Evolutionary conservation across 371 early-diverging fungal genomes (phyloP).

Genomic region (Circinella minor): DNA sequence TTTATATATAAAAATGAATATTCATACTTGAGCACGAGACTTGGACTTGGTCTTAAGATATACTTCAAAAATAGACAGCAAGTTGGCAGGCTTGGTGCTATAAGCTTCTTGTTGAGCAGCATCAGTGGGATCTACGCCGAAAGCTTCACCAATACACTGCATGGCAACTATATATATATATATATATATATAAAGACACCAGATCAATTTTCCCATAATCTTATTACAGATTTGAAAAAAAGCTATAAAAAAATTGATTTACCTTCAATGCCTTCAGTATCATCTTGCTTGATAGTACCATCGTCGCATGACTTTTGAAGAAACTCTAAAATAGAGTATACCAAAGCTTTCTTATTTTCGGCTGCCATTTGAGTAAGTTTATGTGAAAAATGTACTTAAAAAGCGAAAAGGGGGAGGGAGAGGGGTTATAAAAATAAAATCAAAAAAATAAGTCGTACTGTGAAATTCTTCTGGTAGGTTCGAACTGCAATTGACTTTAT

Average conservation of each 20-base stretch:
- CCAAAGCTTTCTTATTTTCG: constrained; percentile 81
- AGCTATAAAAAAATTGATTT: constrained; percentile 10
- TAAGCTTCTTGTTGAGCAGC: constrained; percentile 65
- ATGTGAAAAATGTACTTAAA: too few relatives aligned
- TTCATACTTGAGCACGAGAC: constrained; percentile 27
- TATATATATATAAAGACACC: not conserved
- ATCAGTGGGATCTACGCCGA: constrained; percentile 83
- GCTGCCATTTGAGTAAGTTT: constrained; percentile 25
- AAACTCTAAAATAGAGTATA: constrained; percentile 90
- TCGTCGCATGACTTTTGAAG: constrained; percentile 80
- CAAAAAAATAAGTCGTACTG: too few relatives aligned
- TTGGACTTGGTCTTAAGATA: constrained; percentile 84
- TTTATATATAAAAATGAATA: too few relatives aligned
- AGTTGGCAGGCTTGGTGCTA: constrained; percentile 84
- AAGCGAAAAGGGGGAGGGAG: too few relatives aligned
- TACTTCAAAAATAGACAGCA: constrained; percentile 88
- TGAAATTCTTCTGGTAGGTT: too few relatives aligned
- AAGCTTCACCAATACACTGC: constrained; percentile 94
- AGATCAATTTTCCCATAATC: not conserved
- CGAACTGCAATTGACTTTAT: too few relatives aligned
- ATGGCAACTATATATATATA: constrained; percentile 67
- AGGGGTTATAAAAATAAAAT: too few relatives aligned
- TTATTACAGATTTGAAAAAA: not conserved
- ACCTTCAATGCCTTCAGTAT: constrained; percentile 92
- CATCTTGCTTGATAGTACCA: constrained; percentile 80